phyloP scores from a whole-genome alignment of 805 yeast species.

The Zygoascus flipseniorum region DNA sequence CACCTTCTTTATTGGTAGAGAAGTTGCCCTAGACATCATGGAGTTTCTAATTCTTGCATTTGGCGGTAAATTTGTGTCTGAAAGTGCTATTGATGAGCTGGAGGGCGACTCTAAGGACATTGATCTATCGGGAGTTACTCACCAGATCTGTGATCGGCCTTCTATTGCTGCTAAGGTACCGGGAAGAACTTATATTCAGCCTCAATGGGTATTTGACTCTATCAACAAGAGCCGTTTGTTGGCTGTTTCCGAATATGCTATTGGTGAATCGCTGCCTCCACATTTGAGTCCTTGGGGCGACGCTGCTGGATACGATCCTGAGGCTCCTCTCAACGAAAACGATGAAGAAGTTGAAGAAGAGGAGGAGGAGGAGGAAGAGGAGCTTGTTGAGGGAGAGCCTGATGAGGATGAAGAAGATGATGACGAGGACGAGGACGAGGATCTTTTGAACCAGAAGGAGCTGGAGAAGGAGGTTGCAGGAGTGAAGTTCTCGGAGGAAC shows the following conservation, averaged over 20 bases:
- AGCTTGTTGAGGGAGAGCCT: constrained; percentile 38
- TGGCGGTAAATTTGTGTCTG: constrained; percentile 82
- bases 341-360: constrained; percentile 44
- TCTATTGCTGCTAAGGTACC: constrained; percentile 64
- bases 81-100: constrained; percentile 76
- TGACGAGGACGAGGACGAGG: constrained; percentile 24
- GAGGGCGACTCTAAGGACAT: constrained; percentile 32
- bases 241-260: constrained; percentile 76
- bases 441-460: constrained; percentile 62
- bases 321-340: constrained; percentile 42
- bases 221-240: constrained; percentile 68
- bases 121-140: constrained; percentile 68
- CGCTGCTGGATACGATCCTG: constrained; percentile 82
- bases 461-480: constrained; percentile 88
- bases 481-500: constrained; percentile 55
- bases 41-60: constrained; percentile 80
- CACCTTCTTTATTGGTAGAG: constrained; percentile 85
- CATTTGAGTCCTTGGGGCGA: constrained; percentile 99
- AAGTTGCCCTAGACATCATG: constrained; percentile 84
- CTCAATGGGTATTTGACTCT: constrained; percentile 96
- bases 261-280: constrained; percentile 93
- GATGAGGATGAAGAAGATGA: constrained; percentile 39
- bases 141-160: constrained; percentile 93
- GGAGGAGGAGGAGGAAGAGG: constrained; percentile 47
- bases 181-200: constrained; percentile 91